Base-by-base conservation (phyloP, 2,329 filamentous ascomycete genomes). In the Emergomyces pasteurianus region DNA sequence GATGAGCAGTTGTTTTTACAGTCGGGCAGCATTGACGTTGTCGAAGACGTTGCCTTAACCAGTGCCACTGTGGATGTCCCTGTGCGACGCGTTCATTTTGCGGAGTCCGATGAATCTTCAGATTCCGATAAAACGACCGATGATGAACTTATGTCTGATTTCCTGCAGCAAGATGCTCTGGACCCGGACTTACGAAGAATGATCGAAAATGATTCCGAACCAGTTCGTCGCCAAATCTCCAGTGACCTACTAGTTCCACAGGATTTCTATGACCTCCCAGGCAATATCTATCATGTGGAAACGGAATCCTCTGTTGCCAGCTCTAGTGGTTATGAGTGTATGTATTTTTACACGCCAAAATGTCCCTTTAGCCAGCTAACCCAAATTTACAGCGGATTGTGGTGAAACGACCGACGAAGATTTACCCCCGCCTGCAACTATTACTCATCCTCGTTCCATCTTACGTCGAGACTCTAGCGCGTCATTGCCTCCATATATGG, bases 131-230 rank as follows among this genome's bases (percentile, higher is more conserved):
- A 73, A 43, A 74, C 73, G 1, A 72, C 73, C 60, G 81, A 83
- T 62, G 83, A 84, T 64, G 83, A 90, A 64, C 90, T 90, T 63
- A 87, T 88, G 1, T 85, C 91, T 70, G 85, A 92, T 62, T 92
- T 92, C 72, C 79, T 92, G 61, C 84, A 88, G 57, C 87, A 91
- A 73, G 87, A 84, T 69, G 81, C 83, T 18, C 79, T 92, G 5
- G 88, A 90, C 67, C 86, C 87, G 6, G 80, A 81, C 58, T 85
- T 92, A 68, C 86, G 87, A 64, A 82, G 83, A 49, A 85, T 89
- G 74, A 87, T 92, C 65, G 87, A 91, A 70, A 80, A 83, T 64
- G 85, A 89, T 64, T 76, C 77, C 50, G 69, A 74, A n/a, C 40
- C 58, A 3, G 38, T 42, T 18, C 59, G 53, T 47, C 53, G 49